Percentiles rank a stretch among this genome's conserved stretches.
Evolutionary conservation across 441 rosid species (phyloP).

Genomic region (Aquilaria agallochum): DNA sequence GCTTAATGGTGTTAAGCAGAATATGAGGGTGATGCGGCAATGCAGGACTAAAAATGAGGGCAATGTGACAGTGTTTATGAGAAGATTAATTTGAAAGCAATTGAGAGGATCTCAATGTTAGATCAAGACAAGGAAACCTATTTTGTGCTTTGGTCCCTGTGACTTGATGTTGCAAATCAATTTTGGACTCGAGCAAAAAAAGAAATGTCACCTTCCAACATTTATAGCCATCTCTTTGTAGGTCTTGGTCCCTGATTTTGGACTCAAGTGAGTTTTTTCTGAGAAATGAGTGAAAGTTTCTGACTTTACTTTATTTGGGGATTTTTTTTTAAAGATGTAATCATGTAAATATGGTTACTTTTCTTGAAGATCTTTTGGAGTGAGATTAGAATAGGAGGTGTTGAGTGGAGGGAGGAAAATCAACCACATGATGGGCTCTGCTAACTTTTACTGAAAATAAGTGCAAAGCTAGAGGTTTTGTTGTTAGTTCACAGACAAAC

Average conservation of each 20-base stretch:
- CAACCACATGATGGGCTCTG: constrained; percentile 39
- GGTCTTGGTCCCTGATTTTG: constrained; percentile 56
- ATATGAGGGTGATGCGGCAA: no score
- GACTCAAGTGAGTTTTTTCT: constrained; percentile 11
- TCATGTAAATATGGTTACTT: constrained; percentile 19
- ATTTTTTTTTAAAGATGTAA: constrained; percentile 1
- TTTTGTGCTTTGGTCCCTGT: constrained; percentile 25
- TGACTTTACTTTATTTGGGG: constrained; percentile 3
- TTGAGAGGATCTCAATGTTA: neutral
- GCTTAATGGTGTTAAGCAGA: no score
- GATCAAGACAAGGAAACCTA: constrained; percentile 8
- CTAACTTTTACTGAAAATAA: constrained; percentile 53
- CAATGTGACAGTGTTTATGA: no score
- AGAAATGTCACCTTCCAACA: constrained; percentile 28
- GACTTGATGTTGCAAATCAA: constrained; percentile 23
- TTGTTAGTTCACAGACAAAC: constrained; percentile 35
- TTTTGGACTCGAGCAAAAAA: constrained; percentile 7
- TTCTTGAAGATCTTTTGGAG: constrained; percentile 18
- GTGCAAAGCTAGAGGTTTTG: constrained; percentile 37
- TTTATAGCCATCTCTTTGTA: constrained; percentile 36
- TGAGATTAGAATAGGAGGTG: constrained; percentile 2
- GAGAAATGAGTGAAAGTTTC: neutral
- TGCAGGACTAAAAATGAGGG: no score
- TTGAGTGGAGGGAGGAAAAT: constrained; percentile 14
- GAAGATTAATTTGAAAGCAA: no score